Percentiles rank a stretch among this genome's conserved stretches.
phyloP scores from a whole-genome alignment of 306 rosid genomes.

The Inga oerstediana region DNA sequence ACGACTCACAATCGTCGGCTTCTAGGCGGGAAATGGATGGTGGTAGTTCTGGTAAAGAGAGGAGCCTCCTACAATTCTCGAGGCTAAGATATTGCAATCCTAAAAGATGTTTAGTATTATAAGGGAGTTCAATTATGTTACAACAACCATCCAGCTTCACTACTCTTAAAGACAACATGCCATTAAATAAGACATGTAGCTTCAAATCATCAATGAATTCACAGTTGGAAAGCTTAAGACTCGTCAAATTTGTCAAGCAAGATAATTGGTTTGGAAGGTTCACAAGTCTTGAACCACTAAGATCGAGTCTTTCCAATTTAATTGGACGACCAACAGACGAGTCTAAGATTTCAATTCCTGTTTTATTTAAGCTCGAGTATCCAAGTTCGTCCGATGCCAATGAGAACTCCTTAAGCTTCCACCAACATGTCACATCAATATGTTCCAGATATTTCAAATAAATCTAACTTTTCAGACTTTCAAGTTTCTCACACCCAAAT shows the following conservation, averaged over 20 bases:
- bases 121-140: not conserved
- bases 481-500: not conserved
- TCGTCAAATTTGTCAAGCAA: not conserved
- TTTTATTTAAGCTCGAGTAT: not conserved
- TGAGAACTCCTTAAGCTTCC: not conserved
- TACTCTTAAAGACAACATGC: not conserved
- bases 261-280: not conserved
- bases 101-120: not conserved
- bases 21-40: not conserved
- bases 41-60: conserved; percentile 27
- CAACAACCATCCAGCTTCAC: not conserved
- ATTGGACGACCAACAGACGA: not conserved
- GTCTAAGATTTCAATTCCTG: not conserved
- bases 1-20: too few relatives aligned
- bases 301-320: not conserved
- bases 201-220: not conserved
- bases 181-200: not conserved
- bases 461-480: not conserved
- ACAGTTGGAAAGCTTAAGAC: not conserved
- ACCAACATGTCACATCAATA: not conserved
- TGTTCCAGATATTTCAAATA: not conserved
- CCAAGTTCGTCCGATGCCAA: not conserved
- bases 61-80: not conserved
- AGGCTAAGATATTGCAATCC: not conserved
- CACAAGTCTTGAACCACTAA: not conserved